Evolutionary conservation across 2,329 filamentous ascomycete genomes (phyloP).

Genomic region (Tolypocladium cylindrosporum): DNA sequence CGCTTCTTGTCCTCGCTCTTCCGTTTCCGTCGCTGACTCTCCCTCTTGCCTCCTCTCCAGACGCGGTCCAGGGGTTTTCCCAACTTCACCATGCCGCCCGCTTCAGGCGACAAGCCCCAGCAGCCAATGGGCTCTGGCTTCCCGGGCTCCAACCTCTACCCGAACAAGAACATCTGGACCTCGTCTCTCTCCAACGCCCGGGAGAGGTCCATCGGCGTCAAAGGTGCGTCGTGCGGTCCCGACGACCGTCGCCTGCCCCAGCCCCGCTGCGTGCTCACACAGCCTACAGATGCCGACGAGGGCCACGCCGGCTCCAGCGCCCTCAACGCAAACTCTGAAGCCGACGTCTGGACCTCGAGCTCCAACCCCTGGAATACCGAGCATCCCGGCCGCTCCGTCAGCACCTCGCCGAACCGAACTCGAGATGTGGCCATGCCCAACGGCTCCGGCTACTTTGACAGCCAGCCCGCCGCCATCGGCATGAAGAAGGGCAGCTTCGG

Average conservation of each 20-base stretch:
- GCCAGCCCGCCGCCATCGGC: conserved; percentile 35
- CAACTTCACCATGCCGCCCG: conserved; percentile 25
- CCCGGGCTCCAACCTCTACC: conserved; percentile 23
- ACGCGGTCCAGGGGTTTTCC: conserved; percentile 27
- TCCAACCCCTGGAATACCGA: conserved; percentile 51
- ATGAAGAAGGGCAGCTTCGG: conserved; percentile 19
- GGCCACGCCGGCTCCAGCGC: conserved; percentile 58
- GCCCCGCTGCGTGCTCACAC: conserved; percentile 7
- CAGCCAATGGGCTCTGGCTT: conserved; percentile 32
- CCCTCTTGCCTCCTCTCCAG: conserved; percentile 13
- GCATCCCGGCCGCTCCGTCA: conserved; percentile 30
- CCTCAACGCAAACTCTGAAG: conserved; percentile 58
- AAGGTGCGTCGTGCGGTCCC: conserved; percentile 30
- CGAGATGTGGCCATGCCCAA: conserved; percentile 37
- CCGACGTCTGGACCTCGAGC: conserved; percentile 45
- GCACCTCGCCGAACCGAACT: conserved; percentile 48
- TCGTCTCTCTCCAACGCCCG: conserved; percentile 31
- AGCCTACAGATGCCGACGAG: conserved; percentile 16
- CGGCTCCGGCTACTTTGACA: conserved; percentile 33
- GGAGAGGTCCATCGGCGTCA: conserved; percentile 28
- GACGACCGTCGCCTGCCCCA: neutral
- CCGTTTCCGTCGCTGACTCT: conserved; percentile 9
- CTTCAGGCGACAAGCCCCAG: conserved; percentile 19
- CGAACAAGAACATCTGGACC: conserved; percentile 26
- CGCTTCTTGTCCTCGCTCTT: conserved; percentile 3